These are phyloP conservation scores for Schrenkiella parvula DNA, from an alignment of 345 rosid species.

Conservation along the genomic window DNA sequence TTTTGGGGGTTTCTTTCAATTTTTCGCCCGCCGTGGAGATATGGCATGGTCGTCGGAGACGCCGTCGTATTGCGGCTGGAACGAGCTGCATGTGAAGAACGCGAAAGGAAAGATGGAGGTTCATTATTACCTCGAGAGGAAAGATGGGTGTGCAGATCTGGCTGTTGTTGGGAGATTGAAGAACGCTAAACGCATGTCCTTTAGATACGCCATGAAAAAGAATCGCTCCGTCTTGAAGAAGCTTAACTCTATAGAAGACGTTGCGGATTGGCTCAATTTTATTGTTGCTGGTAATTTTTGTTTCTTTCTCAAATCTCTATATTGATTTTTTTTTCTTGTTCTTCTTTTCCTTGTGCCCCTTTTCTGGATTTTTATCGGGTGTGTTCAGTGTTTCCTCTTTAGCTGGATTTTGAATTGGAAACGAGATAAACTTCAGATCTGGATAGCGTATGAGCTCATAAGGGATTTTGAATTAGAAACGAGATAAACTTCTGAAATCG, in stretches of 20 bases:
- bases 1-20: not conserved
- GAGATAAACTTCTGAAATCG: too few relatives aligned
- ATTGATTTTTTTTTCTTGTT: not conserved
- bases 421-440: constrained; percentile 6
- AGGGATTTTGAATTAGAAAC: not conserved
- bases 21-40: not conserved
- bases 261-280: constrained; percentile 60
- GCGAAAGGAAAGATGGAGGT: constrained; percentile 57
- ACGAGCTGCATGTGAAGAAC: constrained; percentile 50
- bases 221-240: constrained; percentile 36
- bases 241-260: constrained; percentile 56
- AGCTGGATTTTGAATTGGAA: not conserved
- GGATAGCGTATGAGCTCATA: not conserved
- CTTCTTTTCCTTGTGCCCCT: not conserved
- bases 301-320: not conserved
- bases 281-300: constrained; percentile 56
- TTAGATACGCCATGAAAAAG: constrained; percentile 36
- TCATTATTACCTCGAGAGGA: constrained; percentile 57
- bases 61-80: constrained; percentile 62
- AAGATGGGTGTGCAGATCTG: constrained; percentile 57
- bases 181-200: constrained; percentile 52
- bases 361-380: not conserved
- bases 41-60: constrained; percentile 34
- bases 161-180: constrained; percentile 66
- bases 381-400: not conserved